Evolutionary conservation across 179 eudicot species (phyloP).

Genomic region (Patellifolia procumbens): DNA sequence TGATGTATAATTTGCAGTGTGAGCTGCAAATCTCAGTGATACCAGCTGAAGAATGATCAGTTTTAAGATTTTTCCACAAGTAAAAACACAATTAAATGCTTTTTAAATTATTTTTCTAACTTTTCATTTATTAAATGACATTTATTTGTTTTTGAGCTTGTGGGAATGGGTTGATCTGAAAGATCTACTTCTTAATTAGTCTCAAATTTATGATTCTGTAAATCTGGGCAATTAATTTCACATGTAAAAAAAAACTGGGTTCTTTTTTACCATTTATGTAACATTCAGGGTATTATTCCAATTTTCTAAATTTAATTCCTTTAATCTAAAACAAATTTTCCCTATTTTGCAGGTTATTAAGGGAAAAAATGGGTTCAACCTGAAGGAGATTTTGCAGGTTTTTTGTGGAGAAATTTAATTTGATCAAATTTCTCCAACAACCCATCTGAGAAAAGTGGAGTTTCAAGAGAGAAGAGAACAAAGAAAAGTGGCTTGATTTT

Average conservation of each 20-base stretch:
- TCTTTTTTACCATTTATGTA: slow-evolving; percentile 22
- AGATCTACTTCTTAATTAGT: slow-evolving; percentile 27
- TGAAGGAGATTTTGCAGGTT: slow-evolving; percentile 19
- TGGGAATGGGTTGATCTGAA: slow-evolving; percentile 32
- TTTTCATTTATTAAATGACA: slow-evolving; percentile 3
- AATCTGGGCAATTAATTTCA: slow-evolving; percentile 20
- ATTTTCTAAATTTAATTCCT: slow-evolving; percentile 15
- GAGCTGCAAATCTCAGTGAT: slow-evolving; percentile 18
- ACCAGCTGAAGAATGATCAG: slow-evolving; percentile 20
- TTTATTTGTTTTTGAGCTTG: neutral
- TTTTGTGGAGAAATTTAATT: neutral
- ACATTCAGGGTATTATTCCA: neutral
- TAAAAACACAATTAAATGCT: neutral
- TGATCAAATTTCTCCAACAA: slow-evolving; percentile 28
- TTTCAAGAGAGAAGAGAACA: no score
- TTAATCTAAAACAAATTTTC: slow-evolving; percentile 7
- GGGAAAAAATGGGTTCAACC: slow-evolving; percentile 28
- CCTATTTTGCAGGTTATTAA: slow-evolving; percentile 32
- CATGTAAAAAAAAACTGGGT: slow-evolving; percentile 2
- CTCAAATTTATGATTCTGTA: slow-evolving; percentile 10
- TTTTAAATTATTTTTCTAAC: neutral
- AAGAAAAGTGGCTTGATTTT: slow-evolving; percentile 3
- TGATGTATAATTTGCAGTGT: slow-evolving; percentile 6
- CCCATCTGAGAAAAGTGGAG: no score
- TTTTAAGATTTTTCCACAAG: slow-evolving; percentile 1